A percentile compares a stretch with the other conserved stretches of the same genome.
Conservation (phyloP, 495 filamentous ascomycete genomes). For the Aspergillus taichungensis region DNA sequence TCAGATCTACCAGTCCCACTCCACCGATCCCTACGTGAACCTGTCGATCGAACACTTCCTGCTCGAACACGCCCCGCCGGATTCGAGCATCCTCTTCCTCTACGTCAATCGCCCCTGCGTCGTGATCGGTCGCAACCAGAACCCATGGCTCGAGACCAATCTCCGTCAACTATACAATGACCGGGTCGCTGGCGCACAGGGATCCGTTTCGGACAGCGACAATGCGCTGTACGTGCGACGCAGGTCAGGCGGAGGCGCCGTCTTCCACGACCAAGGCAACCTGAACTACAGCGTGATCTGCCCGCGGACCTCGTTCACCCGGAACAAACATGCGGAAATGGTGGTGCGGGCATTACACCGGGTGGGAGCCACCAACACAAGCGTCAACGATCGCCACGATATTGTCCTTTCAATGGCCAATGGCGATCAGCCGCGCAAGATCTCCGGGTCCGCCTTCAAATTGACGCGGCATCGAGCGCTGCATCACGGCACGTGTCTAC, state of each 20-base stretch:
- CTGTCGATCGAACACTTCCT: constrained; percentile 93
- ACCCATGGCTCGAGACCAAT: constrained; percentile 90
- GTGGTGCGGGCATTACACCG: constrained; percentile 65
- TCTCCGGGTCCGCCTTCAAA: constrained; percentile 92
- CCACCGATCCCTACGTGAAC: constrained; percentile 74
- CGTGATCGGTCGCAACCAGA: constrained; percentile 92
- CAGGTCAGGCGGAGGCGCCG: constrained; percentile 80
- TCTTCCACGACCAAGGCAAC: constrained; percentile 89
- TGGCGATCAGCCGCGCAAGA: constrained; percentile 52
- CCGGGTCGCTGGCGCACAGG: constrained; percentile 10
- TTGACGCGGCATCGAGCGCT: constrained; percentile 66
- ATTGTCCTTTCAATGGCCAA: constrained; percentile 57
- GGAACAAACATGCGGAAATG: constrained; percentile 86
- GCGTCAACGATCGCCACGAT: constrained; percentile 88
- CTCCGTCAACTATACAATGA: constrained; percentile 46
- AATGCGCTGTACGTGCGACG: constrained; percentile 66
- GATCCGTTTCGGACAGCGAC: constrained; percentile 11
- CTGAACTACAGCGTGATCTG: constrained; percentile 89
- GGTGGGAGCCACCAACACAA: constrained; percentile 35
- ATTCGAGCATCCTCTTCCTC: constrained; percentile 72
- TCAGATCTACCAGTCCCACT: constrained; percentile 71
- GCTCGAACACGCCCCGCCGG: constrained; percentile 56
- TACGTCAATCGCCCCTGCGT: constrained; percentile 82
- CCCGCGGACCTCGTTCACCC: constrained; percentile 62
- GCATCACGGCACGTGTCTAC: constrained; percentile 86